phyloP scores from a whole-genome alignment of 2,329 filamentous ascomycete genomes.

The Pezicula neosporulosa region DNA sequence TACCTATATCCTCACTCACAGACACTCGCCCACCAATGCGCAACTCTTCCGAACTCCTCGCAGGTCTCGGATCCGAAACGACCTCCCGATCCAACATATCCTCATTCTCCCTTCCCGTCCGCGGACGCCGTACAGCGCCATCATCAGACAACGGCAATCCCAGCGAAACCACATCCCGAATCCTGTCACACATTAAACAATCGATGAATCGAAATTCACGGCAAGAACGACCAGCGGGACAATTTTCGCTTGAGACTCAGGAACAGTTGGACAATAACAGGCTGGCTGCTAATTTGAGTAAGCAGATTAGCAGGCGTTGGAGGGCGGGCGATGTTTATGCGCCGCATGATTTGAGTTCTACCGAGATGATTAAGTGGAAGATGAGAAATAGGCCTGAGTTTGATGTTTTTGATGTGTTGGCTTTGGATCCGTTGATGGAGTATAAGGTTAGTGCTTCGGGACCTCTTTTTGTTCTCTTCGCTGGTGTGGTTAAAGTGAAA shows the following conservation, averaged over 20 bases:
- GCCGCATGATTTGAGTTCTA: constrained; percentile 77
- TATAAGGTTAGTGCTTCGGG: constrained; percentile 67
- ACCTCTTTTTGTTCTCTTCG: not conserved
- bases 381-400: constrained; percentile 46
- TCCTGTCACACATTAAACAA: not conserved
- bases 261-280: constrained; percentile 9
- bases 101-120: too few species aligned
- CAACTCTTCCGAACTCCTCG: not conserved
- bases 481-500: too few species aligned
- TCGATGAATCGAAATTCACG: not conserved
- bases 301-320: constrained; percentile 69
- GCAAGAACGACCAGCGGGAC: not conserved
- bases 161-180: too few species aligned
- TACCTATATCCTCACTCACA: not conserved
- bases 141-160: not conserved
- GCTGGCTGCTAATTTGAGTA: constrained; percentile 49
- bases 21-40: not conserved
- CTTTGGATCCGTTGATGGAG: constrained; percentile 75
- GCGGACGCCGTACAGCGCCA: too few species aligned
- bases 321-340: constrained; percentile 80
- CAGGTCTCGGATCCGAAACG: not conserved
- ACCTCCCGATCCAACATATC: too few species aligned
- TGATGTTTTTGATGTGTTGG: constrained; percentile 78
- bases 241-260: not conserved
- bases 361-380: constrained; percentile 81